Evolutionary conservation across 257 asterid genomes (phyloP).

Genomic region (Solanum corneliomulleri): DNA sequence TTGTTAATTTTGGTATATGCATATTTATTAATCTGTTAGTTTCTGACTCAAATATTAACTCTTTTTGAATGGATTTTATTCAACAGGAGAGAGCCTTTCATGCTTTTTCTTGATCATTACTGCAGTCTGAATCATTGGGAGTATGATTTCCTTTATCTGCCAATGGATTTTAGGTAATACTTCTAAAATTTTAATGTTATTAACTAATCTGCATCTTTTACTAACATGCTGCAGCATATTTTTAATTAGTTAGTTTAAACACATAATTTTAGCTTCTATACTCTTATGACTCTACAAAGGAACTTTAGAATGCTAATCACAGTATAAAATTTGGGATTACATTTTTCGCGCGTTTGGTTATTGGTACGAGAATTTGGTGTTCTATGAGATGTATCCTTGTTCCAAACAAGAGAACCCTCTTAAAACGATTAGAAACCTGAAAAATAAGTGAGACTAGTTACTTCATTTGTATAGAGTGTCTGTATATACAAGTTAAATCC

Average conservation of each 20-base stretch:
- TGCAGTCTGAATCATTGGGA: constrained; percentile 18
- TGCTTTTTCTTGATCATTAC: constrained; percentile 24
- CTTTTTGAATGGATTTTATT: not conserved
- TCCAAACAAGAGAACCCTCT: not conserved
- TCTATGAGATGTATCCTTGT: not conserved
- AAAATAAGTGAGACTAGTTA: not conserved
- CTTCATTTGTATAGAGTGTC: not conserved
- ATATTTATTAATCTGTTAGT: not conserved
- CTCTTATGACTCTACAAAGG: not conserved
- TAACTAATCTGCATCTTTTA: not conserved
- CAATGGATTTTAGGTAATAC: constrained; percentile 44
- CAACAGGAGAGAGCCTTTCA: constrained; percentile 33
- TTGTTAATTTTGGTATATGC: not conserved
- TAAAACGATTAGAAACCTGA: not conserved
- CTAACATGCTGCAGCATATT: not conserved
- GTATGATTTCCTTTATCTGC: constrained; percentile 52
- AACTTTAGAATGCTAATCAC: not conserved
- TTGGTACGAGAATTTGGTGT: too few relatives aligned
- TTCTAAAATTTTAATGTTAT: not conserved
- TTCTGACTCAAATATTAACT: not conserved
- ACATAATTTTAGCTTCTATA: not conserved
- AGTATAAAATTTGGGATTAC: not conserved
- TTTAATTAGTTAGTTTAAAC: not conserved
- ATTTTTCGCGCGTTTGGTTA: not conserved
- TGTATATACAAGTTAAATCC: not conserved